phyloP scores from a whole-genome alignment of 2,329 filamentous ascomycete species.

The Claviceps maximensis region DNA sequence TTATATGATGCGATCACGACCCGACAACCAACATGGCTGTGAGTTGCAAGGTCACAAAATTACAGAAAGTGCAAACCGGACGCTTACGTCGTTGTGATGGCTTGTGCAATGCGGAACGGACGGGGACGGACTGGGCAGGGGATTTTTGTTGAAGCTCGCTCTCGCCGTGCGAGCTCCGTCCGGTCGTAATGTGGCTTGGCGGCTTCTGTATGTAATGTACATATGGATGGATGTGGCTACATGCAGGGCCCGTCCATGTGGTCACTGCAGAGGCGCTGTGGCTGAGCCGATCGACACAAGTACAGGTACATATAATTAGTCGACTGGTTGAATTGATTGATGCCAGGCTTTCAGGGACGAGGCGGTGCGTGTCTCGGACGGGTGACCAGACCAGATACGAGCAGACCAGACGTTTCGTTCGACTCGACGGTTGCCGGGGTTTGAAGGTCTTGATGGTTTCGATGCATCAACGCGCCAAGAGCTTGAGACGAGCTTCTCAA shows the following conservation, averaged over 20 bases:
- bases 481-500: neutral
- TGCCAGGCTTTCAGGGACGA: neutral
- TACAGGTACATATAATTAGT: no score
- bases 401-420: neutral
- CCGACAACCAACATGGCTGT: constrained; percentile 2
- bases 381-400: neutral
- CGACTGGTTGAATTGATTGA: no score
- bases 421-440: neutral
- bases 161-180: no score
- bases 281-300: neutral
- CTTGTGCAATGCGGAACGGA: neutral
- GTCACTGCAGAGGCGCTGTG: neutral
- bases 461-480: neutral
- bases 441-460: neutral
- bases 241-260: neutral
- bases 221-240: no score
- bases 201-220: no score
- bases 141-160: neutral
- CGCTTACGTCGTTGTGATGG: no score
- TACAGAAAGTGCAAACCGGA: no score
- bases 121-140: neutral
- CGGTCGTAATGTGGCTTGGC: neutral
- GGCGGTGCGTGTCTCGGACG: neutral
- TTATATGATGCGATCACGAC: constrained; percentile 7
- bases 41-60: neutral